These are phyloP conservation scores for Peronospora farinosa DNA, from an alignment of 352 stramenopile genomes.

Conservation along the genomic window DNA sequence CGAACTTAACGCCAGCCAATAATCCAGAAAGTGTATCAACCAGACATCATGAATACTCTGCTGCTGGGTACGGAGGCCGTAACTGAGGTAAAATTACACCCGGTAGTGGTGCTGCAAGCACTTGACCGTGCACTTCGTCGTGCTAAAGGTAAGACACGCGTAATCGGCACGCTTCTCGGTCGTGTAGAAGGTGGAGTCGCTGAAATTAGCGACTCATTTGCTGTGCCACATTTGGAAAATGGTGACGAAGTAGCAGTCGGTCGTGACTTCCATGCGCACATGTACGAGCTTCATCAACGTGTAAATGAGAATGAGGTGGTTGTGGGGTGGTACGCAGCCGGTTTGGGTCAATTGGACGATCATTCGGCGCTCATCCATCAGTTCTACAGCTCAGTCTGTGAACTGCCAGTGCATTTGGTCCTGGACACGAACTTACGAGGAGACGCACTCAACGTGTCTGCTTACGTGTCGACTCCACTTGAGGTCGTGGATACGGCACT, in stretches of 20 bases:
- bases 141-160: constrained; percentile 88
- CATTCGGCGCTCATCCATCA: constrained; percentile 96
- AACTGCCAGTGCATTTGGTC: constrained; percentile 91
- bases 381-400: constrained; percentile 94
- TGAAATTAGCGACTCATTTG: constrained; percentile 94
- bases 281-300: constrained; percentile 92
- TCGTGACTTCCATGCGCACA: constrained; percentile 97
- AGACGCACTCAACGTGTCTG: constrained; percentile 85
- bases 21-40: constrained; percentile 1
- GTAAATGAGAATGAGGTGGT: constrained; percentile 93
- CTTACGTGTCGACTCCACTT: constrained; percentile 88
- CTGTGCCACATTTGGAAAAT: constrained; percentile 94
- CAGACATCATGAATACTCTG: constrained; percentile 35
- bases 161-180: constrained; percentile 96
- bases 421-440: constrained; percentile 87
- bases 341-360: constrained; percentile 83
- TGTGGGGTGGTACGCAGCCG: constrained; percentile 95
- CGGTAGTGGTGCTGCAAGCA: constrained; percentile 94
- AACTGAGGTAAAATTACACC: constrained; percentile 87
- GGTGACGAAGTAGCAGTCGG: constrained; percentile 94
- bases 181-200: constrained; percentile 78
- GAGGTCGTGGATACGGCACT: constrained; percentile 86
- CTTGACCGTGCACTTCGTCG: constrained; percentile 94
- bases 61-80: constrained; percentile 78
- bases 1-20: constrained; percentile 6